Conservation (phyloP, 169 alveolate species). For the Prorocentrum cordatum region DNA sequence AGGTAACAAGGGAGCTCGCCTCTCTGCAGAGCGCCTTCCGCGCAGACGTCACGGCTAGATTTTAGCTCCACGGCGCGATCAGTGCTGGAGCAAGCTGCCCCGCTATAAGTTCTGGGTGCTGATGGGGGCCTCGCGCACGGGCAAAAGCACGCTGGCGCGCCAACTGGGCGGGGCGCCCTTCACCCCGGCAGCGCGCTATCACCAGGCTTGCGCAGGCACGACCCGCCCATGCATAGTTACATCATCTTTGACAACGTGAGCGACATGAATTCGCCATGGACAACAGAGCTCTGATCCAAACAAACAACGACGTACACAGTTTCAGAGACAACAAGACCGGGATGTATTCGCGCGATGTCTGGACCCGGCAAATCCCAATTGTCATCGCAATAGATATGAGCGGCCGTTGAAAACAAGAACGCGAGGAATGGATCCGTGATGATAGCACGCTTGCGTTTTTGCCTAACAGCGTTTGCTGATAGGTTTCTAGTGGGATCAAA, state of each 20-base stretch:
- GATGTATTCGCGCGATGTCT: too few species aligned
- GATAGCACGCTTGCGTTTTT: too few species aligned
- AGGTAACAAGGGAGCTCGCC: background rate
- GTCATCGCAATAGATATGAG: too few species aligned
- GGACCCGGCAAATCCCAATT: too few species aligned
- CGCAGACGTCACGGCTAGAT: background rate
- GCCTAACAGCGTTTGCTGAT: too few species aligned
- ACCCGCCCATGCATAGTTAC: background rate
- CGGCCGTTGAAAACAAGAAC: too few species aligned
- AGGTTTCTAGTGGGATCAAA: too few species aligned
- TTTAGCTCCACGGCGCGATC: background rate
- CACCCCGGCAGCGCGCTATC: background rate
- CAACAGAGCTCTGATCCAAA: background rate
- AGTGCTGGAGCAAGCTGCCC: background rate
- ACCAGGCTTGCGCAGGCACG: background rate
- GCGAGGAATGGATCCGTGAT: too few species aligned
- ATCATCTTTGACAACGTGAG: conserved; percentile 6
- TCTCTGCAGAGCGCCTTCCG: background rate
- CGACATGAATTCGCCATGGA: background rate
- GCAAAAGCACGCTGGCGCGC: background rate
- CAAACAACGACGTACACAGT: conserved; percentile 6
- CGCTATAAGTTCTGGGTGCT: background rate
- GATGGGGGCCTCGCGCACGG: conserved; percentile 1
- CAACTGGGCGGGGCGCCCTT: background rate
- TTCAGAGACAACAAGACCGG: too few species aligned